Evolutionary conservation across 495 filamentous ascomycete genomes (phyloP).

Genomic region (Barbatosphaeria neglecta): DNA sequence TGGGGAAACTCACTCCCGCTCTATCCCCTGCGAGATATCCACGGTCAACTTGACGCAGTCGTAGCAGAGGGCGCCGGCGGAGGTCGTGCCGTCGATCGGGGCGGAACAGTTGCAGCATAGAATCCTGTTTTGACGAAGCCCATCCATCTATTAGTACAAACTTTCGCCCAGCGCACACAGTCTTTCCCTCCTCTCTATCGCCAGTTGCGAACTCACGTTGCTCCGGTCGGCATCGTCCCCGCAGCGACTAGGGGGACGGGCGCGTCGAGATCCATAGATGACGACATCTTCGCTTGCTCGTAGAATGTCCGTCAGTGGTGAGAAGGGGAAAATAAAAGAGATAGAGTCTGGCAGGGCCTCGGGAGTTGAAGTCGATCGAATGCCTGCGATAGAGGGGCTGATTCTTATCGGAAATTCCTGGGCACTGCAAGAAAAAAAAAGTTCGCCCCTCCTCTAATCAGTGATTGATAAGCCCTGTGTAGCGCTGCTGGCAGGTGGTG

Average conservation of each 20-base stretch:
- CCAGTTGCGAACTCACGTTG: constrained; percentile 41
- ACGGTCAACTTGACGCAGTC: constrained; percentile 89
- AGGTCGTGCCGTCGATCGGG: constrained; percentile 80
- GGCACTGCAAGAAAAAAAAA: not conserved
- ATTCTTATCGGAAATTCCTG: not conserved
- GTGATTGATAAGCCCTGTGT: not conserved
- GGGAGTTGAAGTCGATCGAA: too few species aligned
- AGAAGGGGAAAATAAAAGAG: too few species aligned
- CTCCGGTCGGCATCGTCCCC: constrained; percentile 35
- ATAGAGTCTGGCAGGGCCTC: too few species aligned
- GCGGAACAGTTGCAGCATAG: constrained; percentile 92
- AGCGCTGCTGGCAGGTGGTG: not conserved
- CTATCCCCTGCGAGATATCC: constrained; percentile 88
- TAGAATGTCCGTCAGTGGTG: not conserved
- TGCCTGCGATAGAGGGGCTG: not conserved
- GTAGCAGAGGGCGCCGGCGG: constrained; percentile 79
- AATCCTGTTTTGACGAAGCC: constrained; percentile 44
- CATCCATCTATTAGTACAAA: constrained; percentile 5
- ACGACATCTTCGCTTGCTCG: constrained; percentile 30
- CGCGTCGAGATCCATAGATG: constrained; percentile 56
- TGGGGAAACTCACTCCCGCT: constrained; percentile 54
- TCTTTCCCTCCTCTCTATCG: not conserved
- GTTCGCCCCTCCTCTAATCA: not conserved
- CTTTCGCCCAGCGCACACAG: constrained; percentile 3
- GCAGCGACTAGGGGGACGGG: constrained; percentile 43